Evolutionary conservation across 116 monocot species (phyloP).

Genomic region (Phalaenopsis hybrid): DNA sequence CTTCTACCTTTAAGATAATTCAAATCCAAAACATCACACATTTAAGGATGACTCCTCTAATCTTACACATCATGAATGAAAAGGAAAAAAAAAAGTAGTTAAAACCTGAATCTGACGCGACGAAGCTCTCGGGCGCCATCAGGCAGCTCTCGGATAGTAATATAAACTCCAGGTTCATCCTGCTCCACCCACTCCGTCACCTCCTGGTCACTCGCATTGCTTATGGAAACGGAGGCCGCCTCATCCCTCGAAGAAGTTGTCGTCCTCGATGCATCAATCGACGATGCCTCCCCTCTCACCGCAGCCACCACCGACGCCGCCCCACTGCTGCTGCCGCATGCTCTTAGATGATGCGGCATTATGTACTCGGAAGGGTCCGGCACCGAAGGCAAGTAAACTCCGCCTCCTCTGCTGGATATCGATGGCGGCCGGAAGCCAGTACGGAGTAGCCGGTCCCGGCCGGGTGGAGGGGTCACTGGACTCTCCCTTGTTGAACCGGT

Average conservation of each 20-base stretch:
- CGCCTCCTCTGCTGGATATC: constrained; percentile 9
- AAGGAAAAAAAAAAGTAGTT: no score
- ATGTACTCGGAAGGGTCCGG: constrained; percentile 48
- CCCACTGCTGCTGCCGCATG: background rate
- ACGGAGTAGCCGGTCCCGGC: constrained; percentile 4
- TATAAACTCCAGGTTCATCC: constrained; percentile 83
- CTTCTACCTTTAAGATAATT: no score
- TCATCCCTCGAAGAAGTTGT: constrained; percentile 67
- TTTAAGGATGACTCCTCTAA: no score
- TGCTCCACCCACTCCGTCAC: constrained; percentile 79
- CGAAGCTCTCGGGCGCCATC: constrained; percentile 82
- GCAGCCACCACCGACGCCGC: background rate
- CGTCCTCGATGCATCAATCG: constrained; percentile 48
- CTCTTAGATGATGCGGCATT: constrained; percentile 6
- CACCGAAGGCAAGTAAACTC: constrained; percentile 19
- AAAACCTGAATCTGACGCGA: constrained; percentile 78
- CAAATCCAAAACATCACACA: no score
- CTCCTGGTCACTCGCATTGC: constrained; percentile 64
- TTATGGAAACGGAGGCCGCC: constrained; percentile 38
- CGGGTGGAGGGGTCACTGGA: constrained; percentile 21
- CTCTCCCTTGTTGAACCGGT: constrained; percentile 52
- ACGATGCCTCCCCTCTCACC: constrained; percentile 20
- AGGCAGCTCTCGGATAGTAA: constrained; percentile 59
- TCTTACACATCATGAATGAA: no score
- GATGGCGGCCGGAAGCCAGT: constrained; percentile 7